phyloP scores from a whole-genome alignment of 805 yeast species.

The Peterozyma toletana region DNA sequence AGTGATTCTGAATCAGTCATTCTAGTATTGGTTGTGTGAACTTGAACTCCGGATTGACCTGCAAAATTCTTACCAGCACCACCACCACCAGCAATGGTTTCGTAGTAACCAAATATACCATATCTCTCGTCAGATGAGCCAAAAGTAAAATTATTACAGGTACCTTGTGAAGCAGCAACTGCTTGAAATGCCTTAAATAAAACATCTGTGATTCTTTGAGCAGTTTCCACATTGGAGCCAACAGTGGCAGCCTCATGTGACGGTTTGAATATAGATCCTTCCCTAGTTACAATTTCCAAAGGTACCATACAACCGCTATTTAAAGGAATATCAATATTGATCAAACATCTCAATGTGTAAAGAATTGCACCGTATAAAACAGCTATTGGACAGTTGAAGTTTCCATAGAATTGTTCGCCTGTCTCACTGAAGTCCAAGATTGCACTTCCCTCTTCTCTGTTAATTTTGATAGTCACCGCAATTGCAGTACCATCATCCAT shows the following conservation, averaged over 20 bases:
- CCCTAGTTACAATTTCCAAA: slow-evolving; percentile 57
- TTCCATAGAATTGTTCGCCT: slow-evolving; percentile 79
- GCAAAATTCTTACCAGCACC: slow-evolving; percentile 83
- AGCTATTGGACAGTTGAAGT: slow-evolving; percentile 88
- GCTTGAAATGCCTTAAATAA: slow-evolving; percentile 80
- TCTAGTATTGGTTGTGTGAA: slow-evolving; percentile 90
- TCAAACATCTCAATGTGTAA: slow-evolving; percentile 79
- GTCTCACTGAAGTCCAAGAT: slow-evolving; percentile 82
- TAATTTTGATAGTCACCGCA: slow-evolving; percentile 42
- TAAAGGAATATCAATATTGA: slow-evolving; percentile 81
- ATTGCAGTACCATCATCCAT: slow-evolving; percentile 82
- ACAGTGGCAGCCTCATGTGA: slow-evolving; percentile 86
- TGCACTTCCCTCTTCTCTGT: slow-evolving; percentile 48
- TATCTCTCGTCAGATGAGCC: slow-evolving; percentile 65
- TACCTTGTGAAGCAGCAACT: slow-evolving; percentile 94
- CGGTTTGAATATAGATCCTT: slow-evolving; percentile 63
- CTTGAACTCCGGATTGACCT: slow-evolving; percentile 83
- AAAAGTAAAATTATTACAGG: slow-evolving; percentile 90
- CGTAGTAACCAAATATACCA: slow-evolving; percentile 80
- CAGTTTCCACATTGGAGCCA: slow-evolving; percentile 91
- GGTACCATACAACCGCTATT: slow-evolving; percentile 91
- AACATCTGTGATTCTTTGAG: slow-evolving; percentile 89
- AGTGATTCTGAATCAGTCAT: slow-evolving; percentile 88
- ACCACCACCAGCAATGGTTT: slow-evolving; percentile 92
- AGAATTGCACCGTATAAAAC: slow-evolving; percentile 84